Percentiles rank a stretch among this genome's conserved stretches.
These are phyloP conservation scores for Ogataea ramenticola DNA, from an alignment of 805 yeast species.

Conservation along the genomic window DNA sequence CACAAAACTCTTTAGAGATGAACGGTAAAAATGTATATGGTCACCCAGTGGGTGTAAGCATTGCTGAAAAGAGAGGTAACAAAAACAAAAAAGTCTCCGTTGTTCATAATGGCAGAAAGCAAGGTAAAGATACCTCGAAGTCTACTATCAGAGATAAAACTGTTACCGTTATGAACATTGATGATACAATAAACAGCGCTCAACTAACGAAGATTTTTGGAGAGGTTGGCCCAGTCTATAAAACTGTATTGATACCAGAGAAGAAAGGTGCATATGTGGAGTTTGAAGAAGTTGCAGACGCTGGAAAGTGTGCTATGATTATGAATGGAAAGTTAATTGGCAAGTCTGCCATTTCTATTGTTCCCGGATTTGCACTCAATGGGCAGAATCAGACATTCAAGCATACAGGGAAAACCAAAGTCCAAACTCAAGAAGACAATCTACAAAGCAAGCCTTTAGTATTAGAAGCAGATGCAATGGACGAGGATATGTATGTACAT, in stretches of 20 bases:
- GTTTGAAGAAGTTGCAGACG: constrained; percentile 32
- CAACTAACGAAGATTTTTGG: constrained; percentile 27
- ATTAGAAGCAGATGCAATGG: too few relatives aligned
- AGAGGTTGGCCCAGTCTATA: constrained; percentile 30
- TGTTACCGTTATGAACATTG: constrained; percentile 20
- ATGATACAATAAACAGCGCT: constrained; percentile 30
- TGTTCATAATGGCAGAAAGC: constrained; percentile 8
- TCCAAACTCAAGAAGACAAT: too few relatives aligned
- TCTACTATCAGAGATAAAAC: constrained; percentile 12
- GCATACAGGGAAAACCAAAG: too few relatives aligned
- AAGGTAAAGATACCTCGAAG: neutral
- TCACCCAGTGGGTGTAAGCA: constrained; percentile 39
- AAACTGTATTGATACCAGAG: constrained; percentile 39
- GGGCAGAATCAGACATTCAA: too few relatives aligned
- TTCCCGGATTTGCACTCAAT: neutral
- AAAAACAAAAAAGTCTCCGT: constrained; percentile 25
- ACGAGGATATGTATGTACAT: too few relatives aligned
- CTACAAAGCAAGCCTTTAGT: too few relatives aligned
- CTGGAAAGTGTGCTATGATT: constrained; percentile 44
- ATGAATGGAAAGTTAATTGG: constrained; percentile 33
- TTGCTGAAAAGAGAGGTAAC: constrained; percentile 30
- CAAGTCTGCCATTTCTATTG: constrained; percentile 17
- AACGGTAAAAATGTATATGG: constrained; percentile 37
- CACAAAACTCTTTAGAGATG: constrained; percentile 36
- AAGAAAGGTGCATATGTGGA: constrained; percentile 43